Evolutionary conservation across 805 yeast genomes (phyloP).

Genomic region (Pichia exigua): DNA sequence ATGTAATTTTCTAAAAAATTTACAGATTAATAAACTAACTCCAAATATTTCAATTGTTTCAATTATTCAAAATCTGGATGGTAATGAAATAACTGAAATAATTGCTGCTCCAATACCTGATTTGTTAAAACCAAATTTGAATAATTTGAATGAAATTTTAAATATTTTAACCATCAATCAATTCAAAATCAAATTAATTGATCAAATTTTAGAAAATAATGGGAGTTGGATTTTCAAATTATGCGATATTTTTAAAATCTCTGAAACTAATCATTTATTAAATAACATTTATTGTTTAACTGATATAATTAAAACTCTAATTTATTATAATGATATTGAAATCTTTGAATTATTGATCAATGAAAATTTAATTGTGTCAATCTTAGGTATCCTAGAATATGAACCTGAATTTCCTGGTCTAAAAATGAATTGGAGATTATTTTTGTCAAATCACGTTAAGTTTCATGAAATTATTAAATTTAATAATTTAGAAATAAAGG

Average conservation of each 20-base stretch:
- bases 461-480: slow-evolving; percentile 71
- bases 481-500: slow-evolving; percentile 38
- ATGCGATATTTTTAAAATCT: slow-evolving; percentile 41
- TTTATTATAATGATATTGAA: slow-evolving; percentile 62
- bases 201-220: slow-evolving; percentile 44
- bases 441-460: slow-evolving; percentile 45
- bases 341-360: slow-evolving; percentile 51
- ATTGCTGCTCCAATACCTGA: slow-evolving; percentile 72
- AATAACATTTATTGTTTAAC: slow-evolving; percentile 58
- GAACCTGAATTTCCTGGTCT: slow-evolving; percentile 79
- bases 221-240: slow-evolving; percentile 38
- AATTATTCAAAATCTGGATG: slow-evolving; percentile 38
- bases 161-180: slow-evolving; percentile 33
- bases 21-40: slow-evolving; percentile 48
- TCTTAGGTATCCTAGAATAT: slow-evolving; percentile 79
- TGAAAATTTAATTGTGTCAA: slow-evolving; percentile 45
- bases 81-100: slow-evolving; percentile 57
- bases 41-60: slow-evolving; percentile 67
- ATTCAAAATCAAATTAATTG: slow-evolving; percentile 42
- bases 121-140: slow-evolving; percentile 51
- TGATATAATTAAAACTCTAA: slow-evolving; percentile 61
- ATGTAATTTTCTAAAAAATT: slow-evolving; percentile 70
- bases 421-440: slow-evolving; percentile 75
- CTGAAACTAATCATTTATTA: slow-evolving; percentile 48
- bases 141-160: slow-evolving; percentile 45